These are phyloP conservation scores for Aspergillus uvarum DNA, from an alignment of 2,329 filamentous ascomycete genomes.

Conservation along the genomic window DNA sequence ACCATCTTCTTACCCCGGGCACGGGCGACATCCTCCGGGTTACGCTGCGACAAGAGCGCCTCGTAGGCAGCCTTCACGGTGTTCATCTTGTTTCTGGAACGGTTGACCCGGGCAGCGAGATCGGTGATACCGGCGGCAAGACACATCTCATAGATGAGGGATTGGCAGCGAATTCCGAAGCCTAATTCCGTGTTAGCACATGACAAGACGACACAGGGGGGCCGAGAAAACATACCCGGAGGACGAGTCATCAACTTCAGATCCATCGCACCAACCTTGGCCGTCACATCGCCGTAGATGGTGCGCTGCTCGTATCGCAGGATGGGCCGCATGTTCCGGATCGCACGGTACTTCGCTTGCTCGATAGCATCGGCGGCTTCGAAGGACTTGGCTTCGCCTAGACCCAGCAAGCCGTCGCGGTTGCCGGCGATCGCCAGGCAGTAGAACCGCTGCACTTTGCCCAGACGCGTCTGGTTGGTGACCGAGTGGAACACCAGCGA, in stretches of 20 bases:
- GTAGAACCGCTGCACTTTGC: slow-evolving; percentile 80
- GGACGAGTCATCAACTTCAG: slow-evolving; percentile 79
- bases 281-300: slow-evolving; percentile 79
- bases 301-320: slow-evolving; percentile 88
- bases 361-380: slow-evolving; percentile 66
- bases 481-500: slow-evolving; percentile 72
- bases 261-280: slow-evolving; percentile 84
- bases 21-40: slow-evolving; percentile 86
- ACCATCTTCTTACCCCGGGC: slow-evolving; percentile 93
- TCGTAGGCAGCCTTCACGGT: slow-evolving; percentile 87
- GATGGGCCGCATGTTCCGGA: slow-evolving; percentile 91
- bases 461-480: slow-evolving; percentile 90
- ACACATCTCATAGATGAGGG: slow-evolving; percentile 92
- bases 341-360: slow-evolving; percentile 77
- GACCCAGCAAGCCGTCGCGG: slow-evolving; percentile 76
- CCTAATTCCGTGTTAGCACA: slow-evolving; percentile 55
- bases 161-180: slow-evolving; percentile 88
- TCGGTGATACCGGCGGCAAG: slow-evolving; percentile 83
- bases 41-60: slow-evolving; percentile 76
- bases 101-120: slow-evolving; percentile 76
- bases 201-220: neutral
- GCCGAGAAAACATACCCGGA: slow-evolving; percentile 65
- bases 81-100: slow-evolving; percentile 95
- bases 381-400: slow-evolving; percentile 86
- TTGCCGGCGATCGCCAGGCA: slow-evolving; percentile 83